Base-by-base conservation (phyloP, 106 monocot species). In the Chionographis japonica region DNA sequence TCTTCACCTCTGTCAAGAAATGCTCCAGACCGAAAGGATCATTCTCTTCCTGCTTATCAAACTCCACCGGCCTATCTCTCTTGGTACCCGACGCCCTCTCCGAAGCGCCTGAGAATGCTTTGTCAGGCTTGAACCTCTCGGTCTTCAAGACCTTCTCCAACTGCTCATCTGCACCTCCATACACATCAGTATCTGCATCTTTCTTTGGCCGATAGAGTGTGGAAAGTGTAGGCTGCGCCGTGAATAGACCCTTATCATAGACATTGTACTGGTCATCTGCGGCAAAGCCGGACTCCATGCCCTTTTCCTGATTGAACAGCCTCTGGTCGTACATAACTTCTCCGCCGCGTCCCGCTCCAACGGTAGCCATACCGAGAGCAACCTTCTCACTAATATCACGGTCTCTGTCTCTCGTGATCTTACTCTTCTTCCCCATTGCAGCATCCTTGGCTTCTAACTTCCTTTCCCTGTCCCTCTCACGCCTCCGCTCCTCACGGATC, bases 1-100 rank as follows among this genome's bases (percentile, higher is more conserved):
- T 92, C 92, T 93, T 93, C 62, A 98, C 98, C 61, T 98, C 98
- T 2, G 92, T 98, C 83, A 98, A 88, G 79, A 98, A 98, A 83
- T 90, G 83, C 59, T 98, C 92, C 61, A 98, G 65, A 37, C 93
- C 98, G 15, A 98, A 92, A 0, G 92, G 98, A 81, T 93, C 93
- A 37, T 78, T 90, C 72, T 98, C 98, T 69, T 93, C 98, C 54
- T 80, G 85, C 71, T 93, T 87, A 40, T 89, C 89, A 85, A 98
- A 98, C 72, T 98, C 98, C 0, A 98, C 77, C 2, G 98, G 83
- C 37, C 92, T 75, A 4, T 98, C 97, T 70, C 92, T 87, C 85
- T 88, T 93, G 57, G 83, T 70, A 6, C 85, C 85, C 15, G 86
- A 79, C 12, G 86, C 69, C 65, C 87, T 79, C 20, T 92, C 98